These are phyloP conservation scores for Panellus pusillus DNA, from an alignment of 768 basidiomycete species.

Conservation along the genomic window DNA sequence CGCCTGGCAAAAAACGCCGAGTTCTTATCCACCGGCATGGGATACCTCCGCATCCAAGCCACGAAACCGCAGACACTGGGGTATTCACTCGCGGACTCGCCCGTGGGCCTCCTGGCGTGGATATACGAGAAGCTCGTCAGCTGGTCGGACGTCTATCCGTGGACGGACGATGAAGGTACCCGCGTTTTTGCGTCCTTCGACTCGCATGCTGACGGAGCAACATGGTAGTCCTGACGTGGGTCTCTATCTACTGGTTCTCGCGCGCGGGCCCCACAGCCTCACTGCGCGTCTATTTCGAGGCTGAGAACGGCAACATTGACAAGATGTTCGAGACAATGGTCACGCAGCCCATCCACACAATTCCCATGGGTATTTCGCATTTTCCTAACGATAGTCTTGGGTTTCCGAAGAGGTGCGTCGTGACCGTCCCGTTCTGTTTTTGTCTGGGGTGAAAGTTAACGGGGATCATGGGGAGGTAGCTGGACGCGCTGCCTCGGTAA, in stretches of 20 bases:
- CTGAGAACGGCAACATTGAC: slow-evolving; percentile 9
- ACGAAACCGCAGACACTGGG: slow-evolving; percentile 41
- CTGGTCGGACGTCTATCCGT: slow-evolving; percentile 43
- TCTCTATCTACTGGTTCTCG: slow-evolving; percentile 61
- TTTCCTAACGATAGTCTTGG: slow-evolving; percentile 50
- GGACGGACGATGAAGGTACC: slow-evolving; percentile 45
- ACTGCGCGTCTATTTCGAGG: slow-evolving; percentile 59
- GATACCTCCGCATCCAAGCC: slow-evolving; percentile 30
- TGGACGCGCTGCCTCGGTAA: slow-evolving; percentile 40
- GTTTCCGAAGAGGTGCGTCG: slow-evolving; percentile 33
- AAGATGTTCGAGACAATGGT: background rate
- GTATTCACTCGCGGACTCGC: slow-evolving; percentile 45
- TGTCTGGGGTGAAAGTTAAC: background rate
- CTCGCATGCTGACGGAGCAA: slow-evolving; percentile 19
- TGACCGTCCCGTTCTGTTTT: background rate
- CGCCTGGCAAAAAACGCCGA: too few species aligned
- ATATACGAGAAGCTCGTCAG: slow-evolving; percentile 28
- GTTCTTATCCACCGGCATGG: slow-evolving; percentile 15
- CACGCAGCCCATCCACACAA: slow-evolving; percentile 15
- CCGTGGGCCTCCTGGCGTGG: slow-evolving; percentile 41
- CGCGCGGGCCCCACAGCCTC: slow-evolving; percentile 58
- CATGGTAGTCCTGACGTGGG: slow-evolving; percentile 61
- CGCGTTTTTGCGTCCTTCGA: background rate
- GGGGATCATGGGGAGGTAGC: slow-evolving; percentile 25
- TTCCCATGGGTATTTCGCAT: slow-evolving; percentile 50